These are phyloP conservation scores for Cercospora sojina DNA, from an alignment of 2,329 filamentous ascomycete species.

Conservation along the genomic window DNA sequence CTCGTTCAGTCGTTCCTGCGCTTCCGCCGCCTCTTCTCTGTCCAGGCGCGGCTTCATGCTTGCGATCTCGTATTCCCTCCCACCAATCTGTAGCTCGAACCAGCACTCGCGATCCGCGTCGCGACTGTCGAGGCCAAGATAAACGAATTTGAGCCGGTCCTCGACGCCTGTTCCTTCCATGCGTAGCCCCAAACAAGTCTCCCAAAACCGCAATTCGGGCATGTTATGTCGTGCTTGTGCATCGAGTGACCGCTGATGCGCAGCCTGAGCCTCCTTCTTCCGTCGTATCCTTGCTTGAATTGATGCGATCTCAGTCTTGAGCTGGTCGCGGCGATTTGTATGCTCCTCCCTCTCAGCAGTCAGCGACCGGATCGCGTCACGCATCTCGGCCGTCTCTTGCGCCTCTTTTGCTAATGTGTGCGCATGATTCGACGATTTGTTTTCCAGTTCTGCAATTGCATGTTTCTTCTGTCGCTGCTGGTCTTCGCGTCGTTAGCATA, in stretches of 20 bases:
- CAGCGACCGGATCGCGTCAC: slow-evolving; percentile 58
- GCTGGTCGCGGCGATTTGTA: slow-evolving; percentile 54
- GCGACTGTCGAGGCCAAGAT: slow-evolving; percentile 79
- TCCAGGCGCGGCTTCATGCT: slow-evolving; percentile 81
- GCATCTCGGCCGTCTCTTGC: slow-evolving; percentile 67
- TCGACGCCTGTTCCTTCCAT: slow-evolving; percentile 76
- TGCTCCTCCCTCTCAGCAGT: slow-evolving; percentile 57
- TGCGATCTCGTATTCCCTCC: slow-evolving; percentile 79
- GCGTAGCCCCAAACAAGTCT: slow-evolving; percentile 79
- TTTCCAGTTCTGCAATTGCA: slow-evolving; percentile 77
- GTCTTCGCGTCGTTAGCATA: slow-evolving; percentile 56
- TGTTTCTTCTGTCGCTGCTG: slow-evolving; percentile 86
- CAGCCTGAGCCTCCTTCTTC: slow-evolving; percentile 68
- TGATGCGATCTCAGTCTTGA: slow-evolving; percentile 59
- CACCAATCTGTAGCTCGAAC: slow-evolving; percentile 84
- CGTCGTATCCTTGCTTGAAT: slow-evolving; percentile 69
- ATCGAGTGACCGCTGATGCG: slow-evolving; percentile 72
- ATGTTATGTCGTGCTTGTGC: slow-evolving; percentile 84
- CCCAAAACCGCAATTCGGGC: slow-evolving; percentile 95
- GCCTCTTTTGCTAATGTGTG: slow-evolving; percentile 74
- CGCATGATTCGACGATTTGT: slow-evolving; percentile 68
- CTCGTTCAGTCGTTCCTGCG: slow-evolving; percentile 80
- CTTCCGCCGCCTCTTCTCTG: slow-evolving; percentile 70
- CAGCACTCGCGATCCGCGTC: slow-evolving; percentile 87
- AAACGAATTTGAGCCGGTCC: slow-evolving; percentile 87